phyloP scores from a whole-genome alignment of 2,329 filamentous ascomycete species.

The Diaporthe humulicola region DNA sequence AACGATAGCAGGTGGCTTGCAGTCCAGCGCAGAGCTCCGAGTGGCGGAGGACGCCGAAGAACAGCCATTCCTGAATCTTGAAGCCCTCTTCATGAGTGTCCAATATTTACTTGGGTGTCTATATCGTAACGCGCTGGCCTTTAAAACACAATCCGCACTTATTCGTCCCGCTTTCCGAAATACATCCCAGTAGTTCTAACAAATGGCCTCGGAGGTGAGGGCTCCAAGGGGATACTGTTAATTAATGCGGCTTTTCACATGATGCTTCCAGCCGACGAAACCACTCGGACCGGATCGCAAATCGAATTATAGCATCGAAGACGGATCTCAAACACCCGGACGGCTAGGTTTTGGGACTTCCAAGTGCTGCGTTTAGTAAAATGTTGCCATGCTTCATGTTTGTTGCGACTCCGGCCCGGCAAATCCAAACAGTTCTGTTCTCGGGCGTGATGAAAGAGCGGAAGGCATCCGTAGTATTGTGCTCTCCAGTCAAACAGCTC shows the following conservation, averaged over 20 bases:
- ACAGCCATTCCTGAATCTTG: neutral
- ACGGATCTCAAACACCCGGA: neutral
- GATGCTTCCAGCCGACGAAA: neutral
- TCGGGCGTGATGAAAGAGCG: too few relatives aligned
- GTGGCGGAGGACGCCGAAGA: slow-evolving; percentile 18
- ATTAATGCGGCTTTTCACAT: neutral
- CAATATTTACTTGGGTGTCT: neutral
- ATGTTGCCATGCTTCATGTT: neutral
- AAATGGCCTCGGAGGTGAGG: neutral
- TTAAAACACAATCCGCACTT: neutral
- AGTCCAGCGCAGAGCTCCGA: neutral
- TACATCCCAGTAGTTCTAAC: neutral
- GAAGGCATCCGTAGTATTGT: neutral
- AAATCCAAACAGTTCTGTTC: neutral
- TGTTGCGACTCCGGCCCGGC: neutral
- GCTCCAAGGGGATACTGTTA: neutral
- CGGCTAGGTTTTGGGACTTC: neutral
- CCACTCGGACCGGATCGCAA: neutral
- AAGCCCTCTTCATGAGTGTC: neutral
- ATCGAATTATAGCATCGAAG: neutral
- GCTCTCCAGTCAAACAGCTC: neutral
- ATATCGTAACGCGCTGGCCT: neutral
- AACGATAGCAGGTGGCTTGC: neutral
- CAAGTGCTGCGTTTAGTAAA: neutral
- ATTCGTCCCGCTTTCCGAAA: neutral